phyloP scores from a whole-genome alignment of 768 basidiomycete genomes.

The Tephrocybe sp. region DNA sequence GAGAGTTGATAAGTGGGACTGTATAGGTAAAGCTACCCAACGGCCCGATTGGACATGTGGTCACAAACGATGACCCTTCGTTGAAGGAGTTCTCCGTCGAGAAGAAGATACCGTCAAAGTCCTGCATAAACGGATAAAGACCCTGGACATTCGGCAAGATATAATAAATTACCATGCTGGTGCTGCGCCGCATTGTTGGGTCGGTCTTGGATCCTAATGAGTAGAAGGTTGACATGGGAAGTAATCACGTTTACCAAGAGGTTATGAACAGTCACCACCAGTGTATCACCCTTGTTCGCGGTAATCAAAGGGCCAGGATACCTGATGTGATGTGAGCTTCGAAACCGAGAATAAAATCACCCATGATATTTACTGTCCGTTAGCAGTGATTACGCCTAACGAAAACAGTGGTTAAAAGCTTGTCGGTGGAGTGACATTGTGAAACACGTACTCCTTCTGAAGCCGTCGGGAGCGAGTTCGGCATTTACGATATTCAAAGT shows the following conservation, averaged over 20 bases:
- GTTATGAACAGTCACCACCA: conserved; percentile 16
- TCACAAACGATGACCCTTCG: conserved; percentile 24
- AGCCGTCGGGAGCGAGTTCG: conserved; percentile 22
- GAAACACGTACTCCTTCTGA: conserved; percentile 17
- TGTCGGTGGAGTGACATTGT: not conserved
- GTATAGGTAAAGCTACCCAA: conserved; percentile 27
- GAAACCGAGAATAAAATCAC: not conserved
- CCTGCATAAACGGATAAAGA: not conserved
- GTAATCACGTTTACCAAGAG: conserved; percentile 6
- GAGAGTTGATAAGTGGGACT: conserved; percentile 24
- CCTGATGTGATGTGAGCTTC: not conserved
- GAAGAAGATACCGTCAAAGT: conserved; percentile 26
- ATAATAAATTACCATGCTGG: conserved; percentile 9
- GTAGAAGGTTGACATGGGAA: not conserved
- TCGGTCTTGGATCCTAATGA: conserved; percentile 14
- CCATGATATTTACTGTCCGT: conserved; percentile 9
- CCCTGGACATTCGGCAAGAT: not conserved
- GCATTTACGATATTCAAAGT: conserved; percentile 21
- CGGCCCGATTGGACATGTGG: conserved; percentile 28
- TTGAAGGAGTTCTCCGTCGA: conserved; percentile 22
- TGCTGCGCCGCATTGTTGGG: conserved; percentile 23
- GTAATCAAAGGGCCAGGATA: conserved; percentile 16
- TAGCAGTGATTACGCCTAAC: conserved; percentile 10
- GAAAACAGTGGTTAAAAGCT: no score
- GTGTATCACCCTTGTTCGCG: conserved; percentile 17